Conservation (phyloP, 2,329 filamentous ascomycete species). For the Alternaria sp. region DNA sequence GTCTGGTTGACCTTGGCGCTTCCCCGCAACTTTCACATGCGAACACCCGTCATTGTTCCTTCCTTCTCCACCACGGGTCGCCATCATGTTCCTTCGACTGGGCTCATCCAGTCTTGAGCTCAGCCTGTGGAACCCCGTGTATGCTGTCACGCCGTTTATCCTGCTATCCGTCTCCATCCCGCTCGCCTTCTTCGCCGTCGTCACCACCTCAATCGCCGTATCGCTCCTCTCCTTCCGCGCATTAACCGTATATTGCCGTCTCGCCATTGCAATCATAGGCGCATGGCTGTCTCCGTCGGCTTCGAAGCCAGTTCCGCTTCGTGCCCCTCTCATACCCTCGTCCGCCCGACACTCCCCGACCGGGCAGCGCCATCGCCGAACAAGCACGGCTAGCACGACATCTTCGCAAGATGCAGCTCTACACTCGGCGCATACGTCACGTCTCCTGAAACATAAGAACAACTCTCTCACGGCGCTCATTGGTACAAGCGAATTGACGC, state of each 20-base stretch:
- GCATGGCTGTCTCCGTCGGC: constrained; percentile 42
- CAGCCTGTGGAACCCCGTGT: constrained; percentile 38
- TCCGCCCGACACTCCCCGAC: constrained; percentile 31
- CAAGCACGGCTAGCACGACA: constrained; percentile 29
- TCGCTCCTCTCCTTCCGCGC: constrained; percentile 49
- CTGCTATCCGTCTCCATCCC: constrained; percentile 50
- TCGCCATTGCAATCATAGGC: constrained; percentile 48
- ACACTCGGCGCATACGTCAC: constrained; percentile 18
- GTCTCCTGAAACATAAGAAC: constrained; percentile 35
- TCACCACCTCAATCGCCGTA: constrained; percentile 50
- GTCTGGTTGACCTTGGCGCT: constrained; percentile 10
- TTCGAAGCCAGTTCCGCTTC: constrained; percentile 20
- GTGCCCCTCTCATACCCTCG: constrained; percentile 13
- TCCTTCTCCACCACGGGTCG: background rate
- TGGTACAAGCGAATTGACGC: constrained; percentile 37
- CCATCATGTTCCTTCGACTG: constrained; percentile 20
- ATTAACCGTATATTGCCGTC: constrained; percentile 51
- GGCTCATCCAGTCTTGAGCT: constrained; percentile 21
- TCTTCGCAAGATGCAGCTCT: constrained; percentile 27
- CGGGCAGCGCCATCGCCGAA: constrained; percentile 31
- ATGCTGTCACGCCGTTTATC: constrained; percentile 44
- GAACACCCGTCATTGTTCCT: background rate
- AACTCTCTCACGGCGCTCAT: constrained; percentile 45
- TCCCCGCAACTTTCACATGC: constrained; percentile 30
- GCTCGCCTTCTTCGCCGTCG: constrained; percentile 45